Evolutionary conservation across 345 rosid genomes (phyloP).

Genomic region (Eucalyptus caleyi): DNA sequence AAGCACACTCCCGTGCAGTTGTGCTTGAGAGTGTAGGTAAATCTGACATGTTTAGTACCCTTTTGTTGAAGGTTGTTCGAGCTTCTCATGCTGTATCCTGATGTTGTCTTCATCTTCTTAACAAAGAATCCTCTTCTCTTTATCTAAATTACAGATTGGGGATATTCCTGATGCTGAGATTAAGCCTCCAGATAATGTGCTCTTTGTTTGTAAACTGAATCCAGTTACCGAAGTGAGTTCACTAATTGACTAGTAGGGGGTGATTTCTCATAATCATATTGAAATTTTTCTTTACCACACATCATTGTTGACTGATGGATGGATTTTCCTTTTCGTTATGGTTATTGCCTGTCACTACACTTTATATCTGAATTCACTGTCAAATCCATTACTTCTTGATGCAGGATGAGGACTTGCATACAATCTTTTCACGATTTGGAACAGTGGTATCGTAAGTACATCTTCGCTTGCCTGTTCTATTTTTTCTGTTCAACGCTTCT

Average conservation of each 20-base stretch:
- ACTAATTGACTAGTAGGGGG: not conserved
- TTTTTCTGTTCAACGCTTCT: not conserved
- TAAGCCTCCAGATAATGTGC: constrained; percentile 90
- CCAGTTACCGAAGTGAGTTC: constrained; percentile 89
- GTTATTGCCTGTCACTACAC: not conserved
- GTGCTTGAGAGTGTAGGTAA: constrained; percentile 87
- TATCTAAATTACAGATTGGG: constrained; percentile 31
- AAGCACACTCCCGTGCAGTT: constrained; percentile 90
- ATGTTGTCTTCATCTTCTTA: not conserved
- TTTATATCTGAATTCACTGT: not conserved
- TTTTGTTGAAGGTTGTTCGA: not conserved
- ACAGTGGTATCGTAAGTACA: constrained; percentile 62
- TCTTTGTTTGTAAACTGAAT: constrained; percentile 95
- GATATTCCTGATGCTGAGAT: constrained; percentile 79
- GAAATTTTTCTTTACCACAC: not conserved
- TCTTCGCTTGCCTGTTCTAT: not conserved
- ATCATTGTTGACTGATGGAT: not conserved
- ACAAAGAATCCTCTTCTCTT: not conserved
- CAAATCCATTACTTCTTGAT: not conserved
- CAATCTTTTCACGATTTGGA: constrained; percentile 95
- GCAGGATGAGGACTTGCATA: constrained; percentile 96
- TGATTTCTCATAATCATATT: not conserved
- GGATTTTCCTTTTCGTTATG: not conserved
- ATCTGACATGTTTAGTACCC: not conserved
- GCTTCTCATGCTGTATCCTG: not conserved